Conservation (phyloP, 768 basidiomycete species). For the Boletus vinaceobasis region DNA sequence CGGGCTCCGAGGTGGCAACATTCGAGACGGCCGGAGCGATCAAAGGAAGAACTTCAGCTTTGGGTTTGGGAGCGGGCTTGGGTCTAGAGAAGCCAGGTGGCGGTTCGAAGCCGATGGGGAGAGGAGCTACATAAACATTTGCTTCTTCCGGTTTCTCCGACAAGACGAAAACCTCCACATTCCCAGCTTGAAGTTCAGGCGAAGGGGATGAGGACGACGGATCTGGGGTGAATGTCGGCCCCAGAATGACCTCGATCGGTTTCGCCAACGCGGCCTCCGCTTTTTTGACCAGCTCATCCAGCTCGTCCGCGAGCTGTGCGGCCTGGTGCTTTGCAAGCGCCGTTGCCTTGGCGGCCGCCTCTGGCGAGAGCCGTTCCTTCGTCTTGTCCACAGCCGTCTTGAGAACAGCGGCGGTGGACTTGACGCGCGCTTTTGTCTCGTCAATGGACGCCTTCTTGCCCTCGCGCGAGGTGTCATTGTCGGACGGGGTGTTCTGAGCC, state of each 20-base stretch:
- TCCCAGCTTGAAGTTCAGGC: constrained; percentile 21
- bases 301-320: constrained; percentile 55
- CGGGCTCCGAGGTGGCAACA: constrained; percentile 76
- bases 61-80: constrained; percentile 41
- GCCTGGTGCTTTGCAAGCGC: constrained; percentile 45
- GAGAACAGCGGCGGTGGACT: constrained; percentile 39
- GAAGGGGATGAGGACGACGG: constrained; percentile 26
- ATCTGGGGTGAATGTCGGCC: constrained; percentile 19
- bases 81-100: constrained; percentile 84
- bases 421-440: constrained; percentile 44
- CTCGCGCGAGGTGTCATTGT: constrained; percentile 36
- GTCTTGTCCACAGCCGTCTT: constrained; percentile 48
- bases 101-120: constrained; percentile 93
- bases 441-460: constrained; percentile 36
- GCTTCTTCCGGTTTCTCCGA: constrained; percentile 24
- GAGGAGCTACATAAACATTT: constrained; percentile 55
- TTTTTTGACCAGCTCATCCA: constrained; percentile 63
- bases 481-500: constrained; percentile 22
- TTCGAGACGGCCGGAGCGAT: constrained; percentile 78
- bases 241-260: constrained; percentile 28
- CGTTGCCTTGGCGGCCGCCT: constrained; percentile 34
- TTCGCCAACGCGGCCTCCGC: constrained; percentile 71
- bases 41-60: constrained; percentile 56
- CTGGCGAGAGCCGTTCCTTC: constrained; percentile 26
- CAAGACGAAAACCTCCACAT: constrained; percentile 26